Conservation (phyloP, 495 filamentous ascomycete species). For the Penicillium waksmanii region DNA sequence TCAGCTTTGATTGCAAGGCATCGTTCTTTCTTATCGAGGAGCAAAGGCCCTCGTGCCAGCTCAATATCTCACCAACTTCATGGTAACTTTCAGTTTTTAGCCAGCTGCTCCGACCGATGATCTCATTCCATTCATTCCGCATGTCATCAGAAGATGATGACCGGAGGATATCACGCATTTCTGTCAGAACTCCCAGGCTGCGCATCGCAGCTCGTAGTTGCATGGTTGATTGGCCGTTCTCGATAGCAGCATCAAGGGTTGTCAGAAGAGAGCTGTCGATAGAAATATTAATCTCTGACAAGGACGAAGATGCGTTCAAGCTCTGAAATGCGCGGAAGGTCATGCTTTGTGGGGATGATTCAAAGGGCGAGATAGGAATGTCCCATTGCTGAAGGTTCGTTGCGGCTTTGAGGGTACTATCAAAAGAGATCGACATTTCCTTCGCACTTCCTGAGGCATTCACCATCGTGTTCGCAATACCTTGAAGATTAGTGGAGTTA, state of each 20-base stretch:
- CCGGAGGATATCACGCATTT: constrained; percentile 76
- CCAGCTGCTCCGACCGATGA: constrained; percentile 71
- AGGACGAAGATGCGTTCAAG: constrained; percentile 67
- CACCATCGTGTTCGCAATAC: constrained; percentile 51
- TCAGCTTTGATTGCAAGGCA: constrained; percentile 60
- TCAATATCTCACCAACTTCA: constrained; percentile 79
- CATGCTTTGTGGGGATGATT: constrained; percentile 63
- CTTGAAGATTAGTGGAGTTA: constrained; percentile 51
- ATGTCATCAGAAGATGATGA: constrained; percentile 61
- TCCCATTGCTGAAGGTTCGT: constrained; percentile 92
- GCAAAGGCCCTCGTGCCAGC: constrained; percentile 78
- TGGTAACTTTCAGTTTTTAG: constrained; percentile 77
- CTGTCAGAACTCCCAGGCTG: constrained; percentile 75
- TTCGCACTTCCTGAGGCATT: constrained; percentile 30
- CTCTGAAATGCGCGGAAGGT: constrained; percentile 81
- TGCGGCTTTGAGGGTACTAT: constrained; percentile 79
- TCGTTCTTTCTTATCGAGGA: constrained; percentile 74
- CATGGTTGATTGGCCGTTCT: constrained; percentile 58
- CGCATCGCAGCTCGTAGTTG: constrained; percentile 67
- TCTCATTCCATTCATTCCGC: constrained; percentile 60
- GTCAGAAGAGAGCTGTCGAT: constrained; percentile 67
- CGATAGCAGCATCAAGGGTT: constrained; percentile 61
- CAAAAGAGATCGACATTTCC: constrained; percentile 49
- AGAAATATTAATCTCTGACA: constrained; percentile 49
- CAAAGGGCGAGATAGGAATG: constrained; percentile 69